phyloP scores from a whole-genome alignment of 2,329 filamentous ascomycete species.

The Colletotrichum eremochloae region DNA sequence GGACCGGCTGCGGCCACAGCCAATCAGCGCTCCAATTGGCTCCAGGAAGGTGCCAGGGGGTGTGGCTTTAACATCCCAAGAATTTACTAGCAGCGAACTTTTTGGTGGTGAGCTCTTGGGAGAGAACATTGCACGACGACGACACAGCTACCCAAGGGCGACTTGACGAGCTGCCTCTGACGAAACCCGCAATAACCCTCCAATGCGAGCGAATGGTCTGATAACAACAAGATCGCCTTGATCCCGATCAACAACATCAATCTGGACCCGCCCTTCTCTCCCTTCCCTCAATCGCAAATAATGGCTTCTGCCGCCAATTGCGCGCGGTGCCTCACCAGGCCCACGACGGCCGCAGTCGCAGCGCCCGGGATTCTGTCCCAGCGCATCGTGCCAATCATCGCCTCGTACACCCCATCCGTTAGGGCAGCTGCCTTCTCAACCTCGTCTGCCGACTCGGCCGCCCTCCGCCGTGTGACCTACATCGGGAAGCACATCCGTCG shows the following conservation, averaged over 20 bases:
- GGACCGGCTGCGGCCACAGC: conserved; percentile 13
- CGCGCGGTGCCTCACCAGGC: conserved; percentile 59
- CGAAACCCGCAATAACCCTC: conserved; percentile 12
- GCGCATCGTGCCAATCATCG: conserved; percentile 51
- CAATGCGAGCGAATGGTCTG: conserved; percentile 34
- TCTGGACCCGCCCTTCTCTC: conserved; percentile 27
- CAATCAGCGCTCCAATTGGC: conserved; percentile 39
- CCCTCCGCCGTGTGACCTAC: conserved; percentile 36
- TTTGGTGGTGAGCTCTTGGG: conserved; percentile 30
- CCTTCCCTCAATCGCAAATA: conserved; percentile 21
- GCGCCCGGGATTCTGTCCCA: conserved; percentile 47
- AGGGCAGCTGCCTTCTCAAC: conserved; percentile 58
- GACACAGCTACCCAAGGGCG: conserved; percentile 28
- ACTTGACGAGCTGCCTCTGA: conserved; percentile 38
- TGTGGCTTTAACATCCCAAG: conserved; percentile 35
- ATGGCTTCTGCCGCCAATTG: conserved; percentile 58
- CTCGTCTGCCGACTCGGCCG: conserved; percentile 48
- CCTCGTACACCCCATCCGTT: conserved; percentile 45
- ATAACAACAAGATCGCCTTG: conserved; percentile 7
- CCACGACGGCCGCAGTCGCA: conserved; percentile 45
- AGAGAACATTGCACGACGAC: conserved; percentile 41
- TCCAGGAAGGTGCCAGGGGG: neutral
- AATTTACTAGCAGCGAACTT: conserved; percentile 40
- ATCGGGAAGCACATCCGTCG: conserved; percentile 43
- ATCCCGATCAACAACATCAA: conserved; percentile 41